phyloP scores from a whole-genome alignment of 768 basidiomycete genomes.

The Serendipita indica region DNA sequence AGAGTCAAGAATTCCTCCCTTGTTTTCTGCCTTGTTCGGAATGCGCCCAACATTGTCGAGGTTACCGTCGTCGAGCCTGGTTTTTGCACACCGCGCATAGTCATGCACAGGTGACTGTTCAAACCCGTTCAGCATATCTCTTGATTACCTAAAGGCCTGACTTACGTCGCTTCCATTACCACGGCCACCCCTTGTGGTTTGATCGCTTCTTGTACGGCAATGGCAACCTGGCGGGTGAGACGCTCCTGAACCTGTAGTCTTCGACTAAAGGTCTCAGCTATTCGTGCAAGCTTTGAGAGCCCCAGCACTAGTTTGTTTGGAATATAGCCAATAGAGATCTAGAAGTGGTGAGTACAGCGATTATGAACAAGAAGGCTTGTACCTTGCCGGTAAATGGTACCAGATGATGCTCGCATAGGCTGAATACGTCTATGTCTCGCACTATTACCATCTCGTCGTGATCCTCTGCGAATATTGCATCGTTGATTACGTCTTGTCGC shows the following conservation, averaged over 20 bases:
- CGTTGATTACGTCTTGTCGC: conserved; percentile 81
- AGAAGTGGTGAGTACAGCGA: neutral
- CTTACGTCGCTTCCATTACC: conserved; percentile 96
- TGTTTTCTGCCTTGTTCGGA: conserved; percentile 97
- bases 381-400: conserved; percentile 98
- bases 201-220: conserved; percentile 97
- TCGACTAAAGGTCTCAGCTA: conserved; percentile 93
- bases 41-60: conserved; percentile 96
- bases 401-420: conserved; percentile 95
- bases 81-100: conserved; percentile 99
- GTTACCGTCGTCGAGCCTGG: conserved; percentile 91
- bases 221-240: conserved; percentile 90
- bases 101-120: conserved; percentile 93
- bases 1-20: conserved; percentile 90
- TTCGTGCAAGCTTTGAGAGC: conserved; percentile 88
- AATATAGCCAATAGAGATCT: conserved; percentile 98
- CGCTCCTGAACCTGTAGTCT: conserved; percentile 96
- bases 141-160: conserved; percentile 17
- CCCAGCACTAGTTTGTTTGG: conserved; percentile 90
- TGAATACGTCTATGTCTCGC: conserved; percentile 91
- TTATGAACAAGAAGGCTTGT: conserved; percentile 20
- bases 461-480: conserved; percentile 95
- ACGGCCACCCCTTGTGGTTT: conserved; percentile 96
- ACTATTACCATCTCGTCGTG: conserved; percentile 99
- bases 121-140: neutral